phyloP scores from a whole-genome alignment of 306 rosid species.

The Ziziphus jujuba region DNA sequence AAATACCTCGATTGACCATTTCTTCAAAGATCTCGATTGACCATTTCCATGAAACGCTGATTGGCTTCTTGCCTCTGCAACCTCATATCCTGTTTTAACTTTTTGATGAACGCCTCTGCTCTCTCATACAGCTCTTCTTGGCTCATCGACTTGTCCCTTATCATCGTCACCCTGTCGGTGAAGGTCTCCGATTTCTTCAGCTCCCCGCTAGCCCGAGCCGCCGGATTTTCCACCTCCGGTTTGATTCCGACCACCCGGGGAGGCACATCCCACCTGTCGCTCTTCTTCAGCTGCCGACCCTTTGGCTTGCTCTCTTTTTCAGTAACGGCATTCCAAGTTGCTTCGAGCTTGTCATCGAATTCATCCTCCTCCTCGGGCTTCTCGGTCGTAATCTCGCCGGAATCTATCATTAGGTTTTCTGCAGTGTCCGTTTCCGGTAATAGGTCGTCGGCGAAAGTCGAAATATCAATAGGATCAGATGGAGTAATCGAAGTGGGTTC shows the following conservation, averaged over 20 bases:
- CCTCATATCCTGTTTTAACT: slow-evolving; percentile 56
- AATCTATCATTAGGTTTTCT: slow-evolving; percentile 22
- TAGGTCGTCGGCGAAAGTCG: slow-evolving; percentile 15
- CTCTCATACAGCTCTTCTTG: slow-evolving; percentile 62
- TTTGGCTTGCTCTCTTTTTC: slow-evolving; percentile 36
- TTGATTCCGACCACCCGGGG: slow-evolving; percentile 30
- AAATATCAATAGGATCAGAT: not conserved
- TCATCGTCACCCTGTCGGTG: slow-evolving; percentile 51
- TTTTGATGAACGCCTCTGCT: slow-evolving; percentile 67
- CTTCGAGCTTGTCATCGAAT: slow-evolving; percentile 45
- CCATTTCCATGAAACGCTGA: slow-evolving; percentile 55
- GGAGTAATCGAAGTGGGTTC: not conserved
- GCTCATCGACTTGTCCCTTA: slow-evolving; percentile 68
- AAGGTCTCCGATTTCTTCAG: slow-evolving; percentile 68
- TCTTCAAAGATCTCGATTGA: slow-evolving; percentile 38
- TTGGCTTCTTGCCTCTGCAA: slow-evolving; percentile 79
- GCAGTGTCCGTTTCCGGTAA: slow-evolving; percentile 28
- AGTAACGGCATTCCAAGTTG: slow-evolving; percentile 57
- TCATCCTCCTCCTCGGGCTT: slow-evolving; percentile 2
- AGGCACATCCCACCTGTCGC: slow-evolving; percentile 46
- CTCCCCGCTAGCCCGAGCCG: slow-evolving; percentile 59
- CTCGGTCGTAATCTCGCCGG: slow-evolving; percentile 7
- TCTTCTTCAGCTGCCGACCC: slow-evolving; percentile 41
- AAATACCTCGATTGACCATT: too few species aligned
- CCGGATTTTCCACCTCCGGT: slow-evolving; percentile 30